Evolutionary conservation across 2,329 filamentous ascomycete genomes (phyloP).

Genomic region (Gaeumannomyces tritici): DNA sequence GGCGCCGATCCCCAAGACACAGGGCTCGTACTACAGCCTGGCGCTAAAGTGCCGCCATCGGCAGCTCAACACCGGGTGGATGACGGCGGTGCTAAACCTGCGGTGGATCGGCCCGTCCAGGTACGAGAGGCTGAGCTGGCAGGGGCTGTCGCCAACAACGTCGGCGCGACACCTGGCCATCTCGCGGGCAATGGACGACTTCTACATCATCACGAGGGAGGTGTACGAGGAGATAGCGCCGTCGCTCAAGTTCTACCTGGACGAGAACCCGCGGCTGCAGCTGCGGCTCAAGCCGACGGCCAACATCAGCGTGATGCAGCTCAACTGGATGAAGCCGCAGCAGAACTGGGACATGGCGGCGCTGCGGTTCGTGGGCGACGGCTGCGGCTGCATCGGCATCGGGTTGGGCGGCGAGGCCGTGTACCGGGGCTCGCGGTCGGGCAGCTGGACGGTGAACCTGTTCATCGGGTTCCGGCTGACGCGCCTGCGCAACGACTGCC

Average conservation of each 20-base stretch:
- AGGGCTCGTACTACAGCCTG: not conserved
- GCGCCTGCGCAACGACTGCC: slow-evolving; percentile 4
- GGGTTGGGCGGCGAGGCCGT: not conserved
- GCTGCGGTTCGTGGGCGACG: not conserved
- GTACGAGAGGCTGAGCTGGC: not conserved
- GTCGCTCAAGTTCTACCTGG: not conserved
- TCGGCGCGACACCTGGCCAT: not conserved
- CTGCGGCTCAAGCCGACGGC: not conserved
- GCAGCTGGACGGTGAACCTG: slow-evolving; percentile 1
- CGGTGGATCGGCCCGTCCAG: not conserved
- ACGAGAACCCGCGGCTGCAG: not conserved
- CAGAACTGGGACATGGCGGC: not conserved
- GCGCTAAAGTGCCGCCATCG: not conserved
- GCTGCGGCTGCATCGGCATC: not conserved
- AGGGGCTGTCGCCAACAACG: not conserved
- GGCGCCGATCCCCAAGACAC: not conserved
- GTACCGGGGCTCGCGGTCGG: not conserved
- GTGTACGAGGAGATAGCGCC: not conserved
- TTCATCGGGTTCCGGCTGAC: slow-evolving; percentile 6
- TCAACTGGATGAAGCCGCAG: not conserved
- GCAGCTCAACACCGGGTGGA: not conserved
- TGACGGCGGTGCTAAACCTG: not conserved
- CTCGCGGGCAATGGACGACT: not conserved
- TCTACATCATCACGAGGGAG: not conserved
- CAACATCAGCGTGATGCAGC: not conserved